Evolutionary conservation across 2,329 filamentous ascomycete genomes (phyloP).

Genomic region (Fusarium multiceps): DNA sequence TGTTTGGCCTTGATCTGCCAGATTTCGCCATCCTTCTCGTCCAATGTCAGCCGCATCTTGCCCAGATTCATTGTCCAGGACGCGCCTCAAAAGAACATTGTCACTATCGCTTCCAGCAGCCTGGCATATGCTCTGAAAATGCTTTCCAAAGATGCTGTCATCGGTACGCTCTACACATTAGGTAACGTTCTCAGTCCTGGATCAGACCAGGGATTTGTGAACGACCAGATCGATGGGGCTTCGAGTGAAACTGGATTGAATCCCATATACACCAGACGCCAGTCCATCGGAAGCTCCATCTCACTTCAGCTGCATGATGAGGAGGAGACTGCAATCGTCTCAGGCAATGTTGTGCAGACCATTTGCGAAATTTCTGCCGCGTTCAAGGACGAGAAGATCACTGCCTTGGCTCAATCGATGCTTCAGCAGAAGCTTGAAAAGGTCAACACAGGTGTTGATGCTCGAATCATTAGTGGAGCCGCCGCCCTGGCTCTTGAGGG

Average conservation of each 20-base stretch:
- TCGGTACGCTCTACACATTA: conserved; percentile 95
- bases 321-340: conserved; percentile 81
- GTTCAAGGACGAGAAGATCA: conserved; percentile 90
- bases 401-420: conserved; percentile 92
- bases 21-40: conserved; percentile 77
- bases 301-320: conserved; percentile 80
- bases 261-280: conserved; percentile 64
- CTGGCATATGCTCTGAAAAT: conserved; percentile 83
- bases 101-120: conserved; percentile 83
- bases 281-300: conserved; percentile 78
- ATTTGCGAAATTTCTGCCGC: conserved; percentile 89
- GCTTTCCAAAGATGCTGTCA: conserved; percentile 91
- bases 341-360: conserved; percentile 91
- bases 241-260: conserved; percentile 54
- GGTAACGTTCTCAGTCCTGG: conserved; percentile 91
- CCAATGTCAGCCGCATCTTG: conserved; percentile 80
- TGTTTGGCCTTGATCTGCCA: conserved; percentile 85
- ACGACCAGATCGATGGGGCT: conserved; percentile 60
- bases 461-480: conserved; percentile 85
- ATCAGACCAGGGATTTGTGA: conserved; percentile 64
- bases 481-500: conserved; percentile 81
- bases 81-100: conserved; percentile 73
- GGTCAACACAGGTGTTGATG: conserved; percentile 82
- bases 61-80: conserved; percentile 91
- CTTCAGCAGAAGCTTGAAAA: conserved; percentile 95